These are phyloP conservation scores for Neurospora sp. DNA, from an alignment of 495 filamentous ascomycete species.

Conservation along the genomic window DNA sequence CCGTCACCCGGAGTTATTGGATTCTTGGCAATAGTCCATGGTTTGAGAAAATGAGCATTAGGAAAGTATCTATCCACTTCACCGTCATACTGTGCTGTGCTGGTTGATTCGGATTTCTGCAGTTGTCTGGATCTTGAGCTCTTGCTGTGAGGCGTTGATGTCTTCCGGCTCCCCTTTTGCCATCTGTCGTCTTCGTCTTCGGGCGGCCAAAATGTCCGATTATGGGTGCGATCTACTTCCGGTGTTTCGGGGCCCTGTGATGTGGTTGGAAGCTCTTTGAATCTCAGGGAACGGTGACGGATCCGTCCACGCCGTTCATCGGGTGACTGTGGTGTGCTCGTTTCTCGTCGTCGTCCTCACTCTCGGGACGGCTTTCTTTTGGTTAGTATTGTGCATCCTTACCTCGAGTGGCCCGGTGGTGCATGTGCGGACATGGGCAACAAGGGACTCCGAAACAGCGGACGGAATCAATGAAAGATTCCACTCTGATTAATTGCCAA, in stretches of 20 bases:
- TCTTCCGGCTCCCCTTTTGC: neutral
- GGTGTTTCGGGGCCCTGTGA: neutral
- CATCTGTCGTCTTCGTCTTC: neutral
- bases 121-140: neutral
- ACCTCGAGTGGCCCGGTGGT: neutral
- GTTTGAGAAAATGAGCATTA: neutral
- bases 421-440: neutral
- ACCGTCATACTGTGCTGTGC: neutral
- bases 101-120: neutral
- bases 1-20: neutral
- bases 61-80: neutral
- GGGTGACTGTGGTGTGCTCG: neutral
- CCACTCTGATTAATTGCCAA: neutral
- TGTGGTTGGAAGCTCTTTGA: neutral
- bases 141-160: neutral
- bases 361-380: neutral
- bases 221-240: neutral
- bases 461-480: neutral
- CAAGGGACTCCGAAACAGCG: neutral
- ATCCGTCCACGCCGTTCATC: neutral
- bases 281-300: neutral
- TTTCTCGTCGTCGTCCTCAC: neutral
- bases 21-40: neutral
- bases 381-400: neutral
- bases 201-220: neutral